Conservation (phyloP, 208 protist species). For the Crithidia thermophila region DNA sequence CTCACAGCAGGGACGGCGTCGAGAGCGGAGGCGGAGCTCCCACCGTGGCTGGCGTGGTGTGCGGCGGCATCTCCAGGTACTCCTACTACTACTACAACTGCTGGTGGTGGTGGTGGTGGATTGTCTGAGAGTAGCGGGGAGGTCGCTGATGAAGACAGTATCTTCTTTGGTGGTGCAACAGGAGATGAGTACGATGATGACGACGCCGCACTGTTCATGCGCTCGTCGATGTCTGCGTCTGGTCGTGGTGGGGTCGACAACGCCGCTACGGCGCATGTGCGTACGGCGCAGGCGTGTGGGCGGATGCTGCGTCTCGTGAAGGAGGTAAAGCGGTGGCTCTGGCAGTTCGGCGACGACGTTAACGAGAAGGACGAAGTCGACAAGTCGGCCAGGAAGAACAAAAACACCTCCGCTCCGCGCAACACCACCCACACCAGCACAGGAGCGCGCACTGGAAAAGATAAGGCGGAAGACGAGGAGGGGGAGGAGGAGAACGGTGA, state of each 20-base stretch:
- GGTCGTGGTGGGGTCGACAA: too few species aligned
- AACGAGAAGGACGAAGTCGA: background rate
- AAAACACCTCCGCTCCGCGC: too few species aligned
- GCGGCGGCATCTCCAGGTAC: too few species aligned
- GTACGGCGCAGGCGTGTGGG: background rate
- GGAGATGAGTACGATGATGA: too few species aligned
- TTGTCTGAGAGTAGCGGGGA: too few species aligned
- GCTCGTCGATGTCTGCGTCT: too few species aligned
- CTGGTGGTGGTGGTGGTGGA: too few species aligned
- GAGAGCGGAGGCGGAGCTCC: constrained; percentile 1
- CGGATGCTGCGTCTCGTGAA: constrained; percentile 23
- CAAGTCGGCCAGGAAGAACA: too few species aligned
- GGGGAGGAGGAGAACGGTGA: background rate
- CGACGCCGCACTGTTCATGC: too few species aligned
- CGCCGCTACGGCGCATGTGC: background rate
- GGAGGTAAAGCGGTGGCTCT: constrained; percentile 45
- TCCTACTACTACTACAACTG: too few species aligned
- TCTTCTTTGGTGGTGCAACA: too few species aligned
- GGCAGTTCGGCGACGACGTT: constrained; percentile 27
- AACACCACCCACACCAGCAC: background rate
- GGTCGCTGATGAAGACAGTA: too few species aligned
- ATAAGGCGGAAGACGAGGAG: background rate
- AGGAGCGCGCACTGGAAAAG: background rate
- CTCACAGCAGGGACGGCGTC: background rate
- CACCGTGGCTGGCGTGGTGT: constrained; percentile 29